phyloP scores from a whole-genome alignment of 139 green algal genomes.

The Coelastrella sp. region DNA sequence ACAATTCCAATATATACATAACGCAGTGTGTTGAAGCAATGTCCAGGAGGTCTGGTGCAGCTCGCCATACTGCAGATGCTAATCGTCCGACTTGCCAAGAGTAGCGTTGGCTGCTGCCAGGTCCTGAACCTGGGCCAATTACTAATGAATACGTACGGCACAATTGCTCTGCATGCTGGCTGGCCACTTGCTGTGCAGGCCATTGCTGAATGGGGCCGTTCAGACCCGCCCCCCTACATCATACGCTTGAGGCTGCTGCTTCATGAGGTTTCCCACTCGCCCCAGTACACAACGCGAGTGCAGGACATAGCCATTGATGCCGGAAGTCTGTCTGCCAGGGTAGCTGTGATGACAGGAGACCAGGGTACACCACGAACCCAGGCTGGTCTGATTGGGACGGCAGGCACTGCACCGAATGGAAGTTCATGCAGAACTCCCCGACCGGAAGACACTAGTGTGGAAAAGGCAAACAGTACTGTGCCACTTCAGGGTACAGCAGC shows the following conservation, averaged over 20 bases:
- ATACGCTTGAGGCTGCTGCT: slow-evolving; percentile 12
- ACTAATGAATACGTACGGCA: neutral
- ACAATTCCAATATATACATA: too few relatives aligned
- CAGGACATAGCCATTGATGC: neutral
- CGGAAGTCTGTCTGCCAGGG: neutral
- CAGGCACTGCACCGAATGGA: neutral
- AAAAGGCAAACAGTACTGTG: neutral
- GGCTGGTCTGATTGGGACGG: neutral
- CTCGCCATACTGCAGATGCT: too few relatives aligned
- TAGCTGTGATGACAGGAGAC: neutral
- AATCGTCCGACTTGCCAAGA: too few relatives aligned
- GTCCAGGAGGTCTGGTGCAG: too few relatives aligned
- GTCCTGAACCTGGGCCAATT: neutral
- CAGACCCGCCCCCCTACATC: neutral
- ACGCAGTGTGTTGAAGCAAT: too few relatives aligned
- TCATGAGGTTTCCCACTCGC: neutral
- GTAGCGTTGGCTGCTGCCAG: neutral
- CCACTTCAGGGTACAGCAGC: neutral
- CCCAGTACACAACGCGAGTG: slow-evolving; percentile 12
- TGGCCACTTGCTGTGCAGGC: neutral
- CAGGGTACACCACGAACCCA: neutral
- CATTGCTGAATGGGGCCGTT: slow-evolving; percentile 3
- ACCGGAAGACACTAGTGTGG: neutral
- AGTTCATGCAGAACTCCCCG: neutral
- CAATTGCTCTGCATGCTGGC: neutral